Percentiles rank a stretch among this genome's conserved stretches.
Evolutionary conservation across 106 monocot species (phyloP).

Genomic region (Vanilla planifolia): DNA sequence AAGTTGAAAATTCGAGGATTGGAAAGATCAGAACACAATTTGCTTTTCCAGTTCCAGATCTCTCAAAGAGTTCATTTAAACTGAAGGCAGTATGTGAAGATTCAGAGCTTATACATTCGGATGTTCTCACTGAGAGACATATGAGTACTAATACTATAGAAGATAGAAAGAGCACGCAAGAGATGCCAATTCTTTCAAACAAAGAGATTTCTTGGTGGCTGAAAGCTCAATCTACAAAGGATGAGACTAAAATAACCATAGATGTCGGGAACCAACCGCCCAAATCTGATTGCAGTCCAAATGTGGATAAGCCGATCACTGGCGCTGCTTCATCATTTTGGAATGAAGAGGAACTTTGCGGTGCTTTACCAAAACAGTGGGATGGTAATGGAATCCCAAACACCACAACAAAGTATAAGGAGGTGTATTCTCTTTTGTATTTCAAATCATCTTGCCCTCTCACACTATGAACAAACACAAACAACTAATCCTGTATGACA

Average conservation of each 20-base stretch:
- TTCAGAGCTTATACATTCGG: slow-evolving; percentile 7
- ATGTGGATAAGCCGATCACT: slow-evolving; percentile 69
- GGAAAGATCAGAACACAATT: slow-evolving; percentile 24
- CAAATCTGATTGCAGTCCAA: slow-evolving; percentile 29
- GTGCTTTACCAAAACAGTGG: slow-evolving; percentile 47
- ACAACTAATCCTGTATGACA: neutral
- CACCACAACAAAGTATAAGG: slow-evolving; percentile 91
- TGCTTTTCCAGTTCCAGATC: slow-evolving; percentile 27
- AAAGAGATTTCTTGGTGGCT: slow-evolving; percentile 47
- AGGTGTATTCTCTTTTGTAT: slow-evolving; percentile 27
- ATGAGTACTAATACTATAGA: slow-evolving; percentile 2
- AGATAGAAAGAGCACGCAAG: too few species aligned
- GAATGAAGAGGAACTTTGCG: slow-evolving; percentile 47
- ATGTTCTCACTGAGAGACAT: neutral
- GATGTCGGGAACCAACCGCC: slow-evolving; percentile 21
- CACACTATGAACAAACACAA: neutral
- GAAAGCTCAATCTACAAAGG: slow-evolving; percentile 30
- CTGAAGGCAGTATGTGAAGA: slow-evolving; percentile 15
- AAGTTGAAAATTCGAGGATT: slow-evolving; percentile 19
- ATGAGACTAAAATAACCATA: slow-evolving; percentile 3
- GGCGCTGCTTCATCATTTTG: slow-evolving; percentile 76
- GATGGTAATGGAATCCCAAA: slow-evolving; percentile 99
- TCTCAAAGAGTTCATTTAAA: slow-evolving; percentile 16
- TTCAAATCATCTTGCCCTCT: neutral
- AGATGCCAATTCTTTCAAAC: too few species aligned